These are phyloP conservation scores for Pelargonium cotyledonis DNA, from an alignment of 441 rosid genomes.

Conservation along the genomic window DNA sequence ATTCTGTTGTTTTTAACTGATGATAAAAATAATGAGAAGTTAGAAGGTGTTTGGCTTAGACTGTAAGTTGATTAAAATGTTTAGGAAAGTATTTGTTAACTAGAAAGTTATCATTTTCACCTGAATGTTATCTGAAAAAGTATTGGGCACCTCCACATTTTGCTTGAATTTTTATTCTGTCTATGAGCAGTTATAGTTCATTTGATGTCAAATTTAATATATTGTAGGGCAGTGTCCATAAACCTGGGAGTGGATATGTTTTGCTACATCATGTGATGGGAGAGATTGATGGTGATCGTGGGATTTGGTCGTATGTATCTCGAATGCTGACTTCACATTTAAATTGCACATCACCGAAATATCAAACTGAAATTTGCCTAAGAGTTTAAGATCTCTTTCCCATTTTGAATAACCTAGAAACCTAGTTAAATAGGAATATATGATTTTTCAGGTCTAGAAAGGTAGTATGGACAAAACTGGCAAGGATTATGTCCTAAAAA, in stretches of 20 bases:
- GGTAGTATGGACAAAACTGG: neutral
- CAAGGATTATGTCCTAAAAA: neutral
- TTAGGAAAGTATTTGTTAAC: neutral
- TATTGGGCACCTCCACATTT: neutral
- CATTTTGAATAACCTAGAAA: neutral
- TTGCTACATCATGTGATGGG: constrained; percentile 98
- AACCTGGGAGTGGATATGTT: constrained; percentile 95
- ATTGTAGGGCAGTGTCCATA: constrained; percentile 50
- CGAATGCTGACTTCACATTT: neutral
- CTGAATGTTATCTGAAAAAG: neutral
- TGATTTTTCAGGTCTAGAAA: neutral
- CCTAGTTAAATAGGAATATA: neutral
- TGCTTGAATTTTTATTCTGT: neutral
- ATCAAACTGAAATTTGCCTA: constrained; percentile 23
- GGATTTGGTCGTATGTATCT: constrained; percentile 87
- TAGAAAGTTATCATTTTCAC: neutral
- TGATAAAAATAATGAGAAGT: neutral
- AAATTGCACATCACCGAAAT: constrained; percentile 18
- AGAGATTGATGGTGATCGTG: constrained; percentile 76
- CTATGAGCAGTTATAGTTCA: neutral
- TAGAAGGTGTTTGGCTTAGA: neutral
- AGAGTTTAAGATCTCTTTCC: neutral
- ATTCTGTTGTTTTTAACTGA: neutral
- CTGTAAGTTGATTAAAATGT: neutral
- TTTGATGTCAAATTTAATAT: constrained; percentile 10